A percentile compares a stretch with the other conserved stretches of the same genome.
These are phyloP conservation scores for Actinidia polygama DNA, from an alignment of 179 eudicot species.

Conservation along the genomic window DNA sequence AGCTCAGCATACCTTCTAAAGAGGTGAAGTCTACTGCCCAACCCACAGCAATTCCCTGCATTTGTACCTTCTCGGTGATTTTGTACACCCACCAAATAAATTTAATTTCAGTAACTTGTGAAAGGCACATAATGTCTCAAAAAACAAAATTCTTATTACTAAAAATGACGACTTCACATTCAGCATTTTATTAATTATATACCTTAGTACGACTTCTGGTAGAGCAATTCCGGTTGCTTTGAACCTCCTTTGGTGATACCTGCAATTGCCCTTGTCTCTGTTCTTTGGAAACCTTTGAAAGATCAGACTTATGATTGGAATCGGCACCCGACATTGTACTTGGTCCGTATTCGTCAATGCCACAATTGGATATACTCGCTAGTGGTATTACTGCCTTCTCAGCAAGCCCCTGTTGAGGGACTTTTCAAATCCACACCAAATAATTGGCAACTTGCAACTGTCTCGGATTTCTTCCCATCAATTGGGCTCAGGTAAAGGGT, in stretches of 20 bases:
- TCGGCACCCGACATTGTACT: constrained; percentile 39
- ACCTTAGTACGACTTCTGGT: constrained; percentile 90
- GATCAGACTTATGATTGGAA: constrained; percentile 42
- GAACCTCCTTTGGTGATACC: constrained; percentile 47
- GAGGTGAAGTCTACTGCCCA: constrained; percentile 80
- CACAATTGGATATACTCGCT: constrained; percentile 21
- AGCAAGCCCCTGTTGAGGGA: constrained; percentile 30
- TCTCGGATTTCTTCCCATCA: constrained; percentile 44
- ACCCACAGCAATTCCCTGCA: constrained; percentile 91
- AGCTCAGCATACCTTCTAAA: constrained; percentile 72
- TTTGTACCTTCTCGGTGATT: constrained; percentile 63
- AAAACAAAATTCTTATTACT: neutral
- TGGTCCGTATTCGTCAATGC: constrained; percentile 31
- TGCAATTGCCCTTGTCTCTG: constrained; percentile 33
- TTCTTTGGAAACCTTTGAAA: constrained; percentile 51
- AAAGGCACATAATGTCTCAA: neutral
- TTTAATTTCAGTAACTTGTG: neutral
- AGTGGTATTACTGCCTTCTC: constrained; percentile 37
- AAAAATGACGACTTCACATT: neutral
- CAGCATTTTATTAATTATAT: neutral
- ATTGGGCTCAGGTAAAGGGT: constrained; percentile 22
- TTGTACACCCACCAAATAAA: neutral
- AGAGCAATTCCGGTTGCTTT: constrained; percentile 55
- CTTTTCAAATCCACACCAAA: constrained; percentile 76
- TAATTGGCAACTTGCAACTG: constrained; percentile 52